Base-by-base conservation (phyloP, 1,284 basidiomycete genomes). In the Pseudozyma tsukubaensis region DNA sequence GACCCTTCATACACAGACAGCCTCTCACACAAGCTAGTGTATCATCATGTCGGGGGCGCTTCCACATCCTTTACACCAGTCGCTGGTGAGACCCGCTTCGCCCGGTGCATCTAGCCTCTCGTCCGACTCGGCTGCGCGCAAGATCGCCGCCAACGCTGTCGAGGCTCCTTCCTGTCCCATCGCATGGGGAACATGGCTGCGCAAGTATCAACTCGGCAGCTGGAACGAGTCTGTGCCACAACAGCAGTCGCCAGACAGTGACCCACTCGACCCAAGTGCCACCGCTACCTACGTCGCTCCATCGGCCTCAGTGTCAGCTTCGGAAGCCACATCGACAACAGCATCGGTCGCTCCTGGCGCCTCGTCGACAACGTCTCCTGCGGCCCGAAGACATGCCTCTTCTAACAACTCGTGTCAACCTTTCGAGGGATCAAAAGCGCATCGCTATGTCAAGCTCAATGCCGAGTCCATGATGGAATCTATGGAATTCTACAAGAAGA, bases 141-240 rank as follows among this genome's bases (percentile, higher is more conserved):
- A 60, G 59, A 71, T 71, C 11, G 58, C 60, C 13, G 62, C 61
- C 16, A 53, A 58, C 29, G 62, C 62, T 35, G 59, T 58, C 45
- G 39, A 71, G 34, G 58, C 68, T n/a, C 62, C 58, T 29, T 50
- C 12, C 10, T 64, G 62, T n/a, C 58, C 68, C 13, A 58, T 65
- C 18, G 68, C 68, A 18, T 71, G 68, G 68, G 55, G 54, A 32
- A 35, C 61, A 48, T 71, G 68, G 68, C 61, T 71, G 3, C 68
- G 62, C 68, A 65, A 61, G 11, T 71, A 71, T 37, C 68, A 65
- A 44, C 54, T 29, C 11, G 68, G 68, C 50, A 50, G 18, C 7
- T 71, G 68, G 68, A 47, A 37, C 48, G 68, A 71, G 39, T 50
- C 39, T 4, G 66, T 63, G 1, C 29, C 36, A 0, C 48, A 56